phyloP scores from a whole-genome alignment of 768 basidiomycete species.

The Termitomyces sp. region DNA sequence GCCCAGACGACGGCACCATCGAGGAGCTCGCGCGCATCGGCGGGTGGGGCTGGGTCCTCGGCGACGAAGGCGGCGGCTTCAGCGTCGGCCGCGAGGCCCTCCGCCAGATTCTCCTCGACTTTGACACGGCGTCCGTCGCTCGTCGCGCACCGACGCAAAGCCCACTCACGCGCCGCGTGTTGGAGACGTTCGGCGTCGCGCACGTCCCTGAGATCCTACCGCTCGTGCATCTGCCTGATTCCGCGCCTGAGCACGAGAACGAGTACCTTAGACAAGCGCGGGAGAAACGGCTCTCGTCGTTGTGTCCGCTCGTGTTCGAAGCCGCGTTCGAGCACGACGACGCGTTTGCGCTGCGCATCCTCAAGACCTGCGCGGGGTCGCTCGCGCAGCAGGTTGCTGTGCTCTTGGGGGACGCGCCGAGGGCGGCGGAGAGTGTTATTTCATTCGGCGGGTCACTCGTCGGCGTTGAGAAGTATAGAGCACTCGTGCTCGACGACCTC shows the following conservation, averaged over 20 bases:
- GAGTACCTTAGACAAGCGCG: constrained; percentile 41
- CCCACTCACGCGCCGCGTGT: constrained; percentile 39
- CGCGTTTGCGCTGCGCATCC: constrained; percentile 54
- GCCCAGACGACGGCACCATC: constrained; percentile 28
- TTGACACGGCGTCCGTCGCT: constrained; percentile 44
- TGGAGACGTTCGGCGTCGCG: constrained; percentile 50
- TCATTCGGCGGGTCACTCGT: constrained; percentile 78
- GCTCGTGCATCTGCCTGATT: constrained; percentile 63
- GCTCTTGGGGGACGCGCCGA: constrained; percentile 44
- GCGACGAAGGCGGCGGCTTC: constrained; percentile 81
- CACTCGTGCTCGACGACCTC: constrained; percentile 37
- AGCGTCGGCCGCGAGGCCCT: constrained; percentile 74
- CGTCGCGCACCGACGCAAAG: constrained; percentile 24
- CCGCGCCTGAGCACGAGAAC: too few relatives aligned
- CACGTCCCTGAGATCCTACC: constrained; percentile 61
- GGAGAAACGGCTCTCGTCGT: constrained; percentile 71
- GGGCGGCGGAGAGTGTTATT: constrained; percentile 53
- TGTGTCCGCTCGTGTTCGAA: constrained; percentile 72
- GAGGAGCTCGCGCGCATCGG: constrained; percentile 66
- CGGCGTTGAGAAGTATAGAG: constrained; percentile 55
- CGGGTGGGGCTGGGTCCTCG: constrained; percentile 82
- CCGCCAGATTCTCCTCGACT: constrained; percentile 56
- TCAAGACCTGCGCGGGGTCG: constrained; percentile 42
- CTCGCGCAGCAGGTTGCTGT: constrained; percentile 57
- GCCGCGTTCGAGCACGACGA: constrained; percentile 70